Evolutionary conservation across 306 rosid genomes (phyloP), one percentile per base, ranked within the genome.

Genomic region (Cicer pinnatifidum): DNA sequence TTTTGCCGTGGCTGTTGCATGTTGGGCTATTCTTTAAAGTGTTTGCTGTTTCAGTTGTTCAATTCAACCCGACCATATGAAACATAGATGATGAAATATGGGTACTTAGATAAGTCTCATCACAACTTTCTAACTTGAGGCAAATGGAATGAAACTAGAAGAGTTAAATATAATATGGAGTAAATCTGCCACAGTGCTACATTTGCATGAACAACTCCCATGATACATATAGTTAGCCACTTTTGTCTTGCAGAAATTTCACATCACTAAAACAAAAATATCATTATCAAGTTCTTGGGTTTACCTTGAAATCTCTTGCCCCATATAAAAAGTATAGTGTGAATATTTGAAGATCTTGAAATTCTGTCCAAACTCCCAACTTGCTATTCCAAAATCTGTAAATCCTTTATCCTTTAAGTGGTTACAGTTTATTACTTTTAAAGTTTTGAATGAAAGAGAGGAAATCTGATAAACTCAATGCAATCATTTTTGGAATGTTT

Each of bases 111-210:
- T 57, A 7, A 72, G 39, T 65, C 38, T 69, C 9, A 60, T 20
- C 53, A 4, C 39, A 17, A 9, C 15, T 35, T 47, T 61, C 60
- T 15, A 61, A 48, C 40, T 60, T 13, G 69, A 16, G 52, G 13
- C 33, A 28, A 28, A 28, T 28, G 15, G 10, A 62, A 51, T 62
- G 48, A 78, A 69, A 43, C 66, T 69, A 39, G 12, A 47, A 37
- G 56, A 38, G 37, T 13, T 33, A 5, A 13, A 15, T 39, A 38
- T 35, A 46, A 67, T 45, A 47, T 43, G 3, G 67, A 62, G 9
- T 40, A 33, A 71, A 40, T 28, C 39, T 78, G 64, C 8, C 38
- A 20, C 38, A 13, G 28, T 63, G 73, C 58, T 61, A 53, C 48
- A 50, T 16, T 52, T 43, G 50, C 52, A 16, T 16, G 41, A 71